A percentile compares a stretch with the other conserved stretches of the same genome.
Evolutionary conservation across 1,139 yeast genomes (phyloP).

Genomic region (Candida anutae): DNA sequence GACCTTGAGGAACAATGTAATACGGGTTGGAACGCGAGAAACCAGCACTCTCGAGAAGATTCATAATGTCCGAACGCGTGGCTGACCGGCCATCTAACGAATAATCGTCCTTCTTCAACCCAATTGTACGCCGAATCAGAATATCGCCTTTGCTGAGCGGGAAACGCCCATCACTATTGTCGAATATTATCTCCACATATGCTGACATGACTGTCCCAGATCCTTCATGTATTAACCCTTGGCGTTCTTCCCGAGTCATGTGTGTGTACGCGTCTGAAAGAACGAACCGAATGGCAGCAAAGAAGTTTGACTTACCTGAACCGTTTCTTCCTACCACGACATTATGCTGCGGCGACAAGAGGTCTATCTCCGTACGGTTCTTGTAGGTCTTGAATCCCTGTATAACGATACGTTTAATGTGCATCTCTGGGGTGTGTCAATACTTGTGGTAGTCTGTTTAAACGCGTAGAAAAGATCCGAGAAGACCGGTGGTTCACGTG

Average conservation of each 20-base stretch:
- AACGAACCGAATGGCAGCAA: conserved; percentile 92
- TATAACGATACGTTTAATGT: conserved; percentile 48
- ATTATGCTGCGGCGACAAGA: conserved; percentile 73
- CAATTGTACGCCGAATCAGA: conserved; percentile 78
- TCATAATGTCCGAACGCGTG: conserved; percentile 75
- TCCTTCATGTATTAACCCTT: conserved; percentile 83
- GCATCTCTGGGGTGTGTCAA: conserved; percentile 23
- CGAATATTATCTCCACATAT: conserved; percentile 83
- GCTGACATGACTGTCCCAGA: conserved; percentile 91
- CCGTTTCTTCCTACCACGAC: conserved; percentile 95
- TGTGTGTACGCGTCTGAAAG: conserved; percentile 85
- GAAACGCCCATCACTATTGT: conserved; percentile 69
- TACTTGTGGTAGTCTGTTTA: not conserved
- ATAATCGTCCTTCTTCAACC: conserved; percentile 86
- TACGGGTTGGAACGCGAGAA: conserved; percentile 88
- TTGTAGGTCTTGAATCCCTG: conserved; percentile 95
- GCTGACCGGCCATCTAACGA: conserved; percentile 74
- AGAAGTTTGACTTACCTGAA: conserved; percentile 92
- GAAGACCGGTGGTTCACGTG: too few species aligned
- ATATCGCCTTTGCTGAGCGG: conserved; percentile 66
- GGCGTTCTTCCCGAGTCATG: conserved; percentile 83
- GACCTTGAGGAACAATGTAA: conserved; percentile 95
- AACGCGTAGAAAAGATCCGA: not conserved
- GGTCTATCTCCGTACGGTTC: conserved; percentile 71
- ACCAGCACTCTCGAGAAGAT: conserved; percentile 84